Conservation (phyloP, 495 filamentous ascomycete genomes). For the Diplogelasinospora grovesii region DNA sequence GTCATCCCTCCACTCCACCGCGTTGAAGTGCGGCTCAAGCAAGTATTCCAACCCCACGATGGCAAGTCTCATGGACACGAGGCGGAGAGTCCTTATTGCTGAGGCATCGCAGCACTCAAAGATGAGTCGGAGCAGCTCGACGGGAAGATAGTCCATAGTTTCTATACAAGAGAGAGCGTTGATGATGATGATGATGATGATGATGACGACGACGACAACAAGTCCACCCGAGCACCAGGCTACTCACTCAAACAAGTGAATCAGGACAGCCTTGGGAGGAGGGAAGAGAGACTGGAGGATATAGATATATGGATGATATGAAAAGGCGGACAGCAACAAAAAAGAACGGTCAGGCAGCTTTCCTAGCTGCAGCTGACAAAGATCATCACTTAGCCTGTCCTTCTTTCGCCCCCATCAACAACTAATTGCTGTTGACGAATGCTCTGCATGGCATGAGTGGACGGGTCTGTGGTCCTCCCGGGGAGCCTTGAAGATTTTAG, state of each 20-base stretch:
- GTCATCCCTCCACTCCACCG: conserved; percentile 41
- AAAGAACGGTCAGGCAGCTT: not conserved
- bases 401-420: too few species aligned
- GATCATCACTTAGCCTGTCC: not conserved
- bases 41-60: conserved; percentile 41
- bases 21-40: conserved; percentile 33
- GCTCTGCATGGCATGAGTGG: not conserved
- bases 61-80: conserved; percentile 29
- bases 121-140: conserved; percentile 43
- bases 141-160: conserved; percentile 33
- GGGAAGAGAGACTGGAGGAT: conserved; percentile 7
- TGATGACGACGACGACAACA: too few species aligned
- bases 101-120: conserved; percentile 36
- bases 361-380: not conserved
- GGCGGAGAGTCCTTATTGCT: conserved; percentile 35
- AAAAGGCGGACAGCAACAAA: conserved; percentile 11
- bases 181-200: too few species aligned
- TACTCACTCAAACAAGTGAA: too few species aligned
- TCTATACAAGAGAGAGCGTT: conserved; percentile 1
- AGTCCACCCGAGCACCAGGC: too few species aligned
- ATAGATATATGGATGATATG: too few species aligned
- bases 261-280: too few species aligned
- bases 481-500: conserved; percentile 1
- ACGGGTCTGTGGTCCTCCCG: too few species aligned
- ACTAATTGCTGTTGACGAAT: too few species aligned